These are phyloP conservation scores for Fusarium sp. DNA, from an alignment of 2,329 filamentous ascomycete species.

Conservation along the genomic window DNA sequence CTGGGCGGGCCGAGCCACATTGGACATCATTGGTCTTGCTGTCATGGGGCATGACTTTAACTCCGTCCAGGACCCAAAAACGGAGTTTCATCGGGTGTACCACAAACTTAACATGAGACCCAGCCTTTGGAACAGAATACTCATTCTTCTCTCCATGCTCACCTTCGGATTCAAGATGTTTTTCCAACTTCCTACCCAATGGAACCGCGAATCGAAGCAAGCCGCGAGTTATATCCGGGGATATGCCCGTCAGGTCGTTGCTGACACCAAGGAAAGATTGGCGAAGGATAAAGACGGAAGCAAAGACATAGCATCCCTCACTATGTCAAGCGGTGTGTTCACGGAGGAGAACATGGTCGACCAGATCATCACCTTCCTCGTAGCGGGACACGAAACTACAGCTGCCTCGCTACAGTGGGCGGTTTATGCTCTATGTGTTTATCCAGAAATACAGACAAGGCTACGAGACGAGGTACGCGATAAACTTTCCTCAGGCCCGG, in stretches of 20 bases:
- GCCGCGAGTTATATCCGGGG: neutral
- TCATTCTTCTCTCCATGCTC: neutral
- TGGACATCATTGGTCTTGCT: neutral
- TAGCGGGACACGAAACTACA: neutral
- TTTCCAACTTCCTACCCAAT: neutral
- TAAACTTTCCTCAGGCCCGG: neutral
- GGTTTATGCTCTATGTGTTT: neutral
- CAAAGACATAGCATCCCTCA: neutral
- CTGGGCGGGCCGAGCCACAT: neutral
- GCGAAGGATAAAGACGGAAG: neutral
- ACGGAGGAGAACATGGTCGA: neutral
- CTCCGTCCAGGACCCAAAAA: neutral
- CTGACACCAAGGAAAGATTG: neutral
- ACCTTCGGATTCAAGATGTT: neutral
- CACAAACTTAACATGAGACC: neutral
- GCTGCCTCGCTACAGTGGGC: neutral
- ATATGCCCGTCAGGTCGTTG: neutral
- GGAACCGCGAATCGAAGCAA: neutral
- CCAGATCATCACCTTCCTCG: neutral
- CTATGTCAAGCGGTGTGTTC: neutral
- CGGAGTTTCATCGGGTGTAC: neutral
- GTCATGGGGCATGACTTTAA: neutral
- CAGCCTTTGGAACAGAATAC: neutral
- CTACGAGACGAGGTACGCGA: neutral
- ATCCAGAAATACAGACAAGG: neutral